A percentile compares a stretch with the other conserved stretches of the same genome.
Conservation (phyloP, 208 protist species). For the Leishmania guyanensis region DNA sequence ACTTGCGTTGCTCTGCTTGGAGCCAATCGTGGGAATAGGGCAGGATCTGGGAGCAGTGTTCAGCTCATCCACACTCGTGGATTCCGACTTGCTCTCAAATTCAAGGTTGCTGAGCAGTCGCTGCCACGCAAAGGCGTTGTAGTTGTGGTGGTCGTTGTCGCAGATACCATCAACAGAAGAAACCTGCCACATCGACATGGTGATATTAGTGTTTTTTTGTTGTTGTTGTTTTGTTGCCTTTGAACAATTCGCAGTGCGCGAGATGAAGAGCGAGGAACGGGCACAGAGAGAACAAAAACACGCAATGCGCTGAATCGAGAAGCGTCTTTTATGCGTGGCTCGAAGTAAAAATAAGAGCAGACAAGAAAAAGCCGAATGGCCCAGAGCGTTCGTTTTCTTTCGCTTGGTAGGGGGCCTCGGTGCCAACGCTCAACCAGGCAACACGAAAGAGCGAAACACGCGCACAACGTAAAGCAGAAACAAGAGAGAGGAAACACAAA, state of each 20-base stretch:
- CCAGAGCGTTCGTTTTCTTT: background rate
- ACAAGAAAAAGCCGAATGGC: background rate
- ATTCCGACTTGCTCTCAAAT: conserved; percentile 6
- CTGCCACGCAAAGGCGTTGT: conserved; percentile 22
- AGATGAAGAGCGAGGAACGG: background rate
- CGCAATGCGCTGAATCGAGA: background rate
- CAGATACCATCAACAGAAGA: background rate
- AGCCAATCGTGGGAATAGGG: background rate
- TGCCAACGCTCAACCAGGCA: background rate
- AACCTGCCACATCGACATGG: conserved; percentile 25
- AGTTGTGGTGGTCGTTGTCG: background rate
- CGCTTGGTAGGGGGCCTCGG: background rate
- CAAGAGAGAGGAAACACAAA: background rate
- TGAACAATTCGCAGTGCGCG: background rate
- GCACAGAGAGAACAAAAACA: background rate
- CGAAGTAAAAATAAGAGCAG: background rate
- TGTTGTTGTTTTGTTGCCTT: background rate
- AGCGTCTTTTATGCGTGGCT: background rate
- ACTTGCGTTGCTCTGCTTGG: background rate
- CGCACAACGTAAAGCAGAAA: background rate
- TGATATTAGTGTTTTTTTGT: background rate
- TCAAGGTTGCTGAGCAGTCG: conserved; percentile 22
- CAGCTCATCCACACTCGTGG: background rate
- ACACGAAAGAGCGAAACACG: background rate
- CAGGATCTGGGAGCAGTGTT: background rate